phyloP scores from a whole-genome alignment of 352 stramenopile genomes.

The Pythium rhizo-oryzae region DNA sequence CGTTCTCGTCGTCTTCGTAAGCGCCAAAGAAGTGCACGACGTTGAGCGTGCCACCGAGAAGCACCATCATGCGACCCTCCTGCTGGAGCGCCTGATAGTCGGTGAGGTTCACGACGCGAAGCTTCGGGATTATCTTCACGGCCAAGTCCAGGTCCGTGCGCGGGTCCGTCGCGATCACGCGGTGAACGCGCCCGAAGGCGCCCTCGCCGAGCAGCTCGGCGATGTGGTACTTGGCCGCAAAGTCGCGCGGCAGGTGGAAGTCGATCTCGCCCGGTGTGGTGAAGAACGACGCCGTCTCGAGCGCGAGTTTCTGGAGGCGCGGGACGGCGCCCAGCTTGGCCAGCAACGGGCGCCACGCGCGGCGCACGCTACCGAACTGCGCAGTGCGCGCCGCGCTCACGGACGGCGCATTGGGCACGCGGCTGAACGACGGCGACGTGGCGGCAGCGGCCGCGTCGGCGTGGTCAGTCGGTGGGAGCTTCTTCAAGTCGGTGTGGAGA shows the following conservation, averaged over 20 bases:
- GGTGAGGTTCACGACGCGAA: conserved; percentile 52
- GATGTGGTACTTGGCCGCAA: conserved; percentile 53
- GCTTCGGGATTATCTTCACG: conserved; percentile 80
- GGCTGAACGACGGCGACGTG: conserved; percentile 24
- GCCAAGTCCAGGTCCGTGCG: conserved; percentile 51
- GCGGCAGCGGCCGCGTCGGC: not conserved
- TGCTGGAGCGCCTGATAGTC: conserved; percentile 72
- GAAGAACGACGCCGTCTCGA: conserved; percentile 67
- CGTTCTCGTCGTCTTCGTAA: conserved; percentile 72
- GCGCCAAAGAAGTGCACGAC: conserved; percentile 84
- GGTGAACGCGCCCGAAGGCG: conserved; percentile 69
- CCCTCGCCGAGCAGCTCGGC: conserved; percentile 68
- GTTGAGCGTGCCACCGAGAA: conserved; percentile 78
- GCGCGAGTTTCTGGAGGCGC: conserved; percentile 45
- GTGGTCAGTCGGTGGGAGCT: not conserved
- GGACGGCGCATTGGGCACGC: conserved; percentile 27
- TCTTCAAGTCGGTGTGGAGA: conserved; percentile 11
- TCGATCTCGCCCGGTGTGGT: conserved; percentile 64
- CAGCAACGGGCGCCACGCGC: conserved; percentile 55
- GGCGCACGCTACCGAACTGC: conserved; percentile 58
- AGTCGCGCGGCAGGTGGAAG: conserved; percentile 61
- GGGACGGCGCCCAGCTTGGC: conserved; percentile 44
- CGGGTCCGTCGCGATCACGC: conserved; percentile 36
- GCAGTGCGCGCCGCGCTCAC: conserved; percentile 9
- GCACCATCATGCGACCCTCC: conserved; percentile 75